Evolutionary conservation across 441 rosid genomes (phyloP), one percentile per base, ranked within the genome.

Genomic region (Gossypium schwendimanii): DNA sequence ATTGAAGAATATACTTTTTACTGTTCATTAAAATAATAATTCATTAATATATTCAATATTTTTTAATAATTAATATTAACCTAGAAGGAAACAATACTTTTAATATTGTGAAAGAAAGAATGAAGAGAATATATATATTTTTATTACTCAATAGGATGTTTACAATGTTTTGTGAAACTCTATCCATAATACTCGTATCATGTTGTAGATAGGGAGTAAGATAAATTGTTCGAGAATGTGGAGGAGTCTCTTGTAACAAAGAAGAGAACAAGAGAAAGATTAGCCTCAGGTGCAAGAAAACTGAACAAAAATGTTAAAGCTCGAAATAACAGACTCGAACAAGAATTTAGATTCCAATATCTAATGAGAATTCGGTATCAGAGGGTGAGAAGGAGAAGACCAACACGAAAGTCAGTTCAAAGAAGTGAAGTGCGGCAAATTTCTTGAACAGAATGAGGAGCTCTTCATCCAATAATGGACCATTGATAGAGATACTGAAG

Each of bases 401-500:
- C 60, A 75, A 71, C 70, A 33, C 61, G 1, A 68, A 8, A 3
- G 49, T 44, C 17, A 67, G 44, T 59, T 77, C 81, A 11, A 86
- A 86, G 75, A 83, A 75, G 82, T 77, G 69, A 45, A 80, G 82
- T 36, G 88, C 83, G 14, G 86, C 81, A 15, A 83, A 73, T 73
- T 84, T 84, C 84, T 80, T 84, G 69, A 81, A 79, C 49, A 79
- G 88, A 80, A 84, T 83, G 81, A 84, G 78, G 50, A 75, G 81
- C 75, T 79, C 82, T 41, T 59, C 75, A 7, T 49, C 82, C 20
- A 75, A 76, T 41, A 82, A 15, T n/a, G 57, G 39, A 20, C 55
- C 64, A 59, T 71, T 41, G 12, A 18, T 59, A 23, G 71, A 76
- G 62, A 41, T 54, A n/a, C 6, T 17, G 26, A 74, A 74, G 81